Base-by-base conservation (phyloP, 2,329 filamentous ascomycete genomes). In the Didymella keratinophila region DNA sequence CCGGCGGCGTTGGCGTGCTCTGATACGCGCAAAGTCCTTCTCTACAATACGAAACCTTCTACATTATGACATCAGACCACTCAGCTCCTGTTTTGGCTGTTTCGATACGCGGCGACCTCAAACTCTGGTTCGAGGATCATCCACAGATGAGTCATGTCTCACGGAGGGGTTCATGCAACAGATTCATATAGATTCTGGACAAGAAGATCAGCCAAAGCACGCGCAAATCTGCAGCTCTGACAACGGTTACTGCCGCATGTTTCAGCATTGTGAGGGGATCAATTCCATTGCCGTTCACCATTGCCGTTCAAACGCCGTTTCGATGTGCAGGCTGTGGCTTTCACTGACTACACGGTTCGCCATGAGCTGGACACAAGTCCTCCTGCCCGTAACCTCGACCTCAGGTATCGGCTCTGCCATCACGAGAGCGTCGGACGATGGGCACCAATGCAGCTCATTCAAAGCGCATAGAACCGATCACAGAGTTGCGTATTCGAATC, bases 1-100 rank as follows among this genome's bases (percentile, higher is more conserved):
- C 32, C 46, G 39, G 44, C 49, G 49, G 49, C 44, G 18, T 49
- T 42, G 44, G 8, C n/a, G 32, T 20, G 49, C 56, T 20, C 23
- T 53, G 44, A 53, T 53, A 39, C 23, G 55, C 41, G 44, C 39
- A 14, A 39, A 32, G 18, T 14, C 8, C 27, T 39, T 28, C 25
- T 14, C 10, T 30, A 7, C 4, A 14, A 42, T 14, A 18, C 27
- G 25, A 48, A 43, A 32, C 20, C 52, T 50, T 56, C 37, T 36
- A 44, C 43, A 43, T 49, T 58, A 25, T 36, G 28, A 52, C 28
- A 48, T 39, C 20, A 58, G 30, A 16, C 34, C 23, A 39, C 8
- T 12, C 25, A 21, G 47, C 27, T 32, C 20, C 25, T 25, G 32
- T 4, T 39, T 46, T 11, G 32, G 23, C 12, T n/a, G 16, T 28